Conservation (phyloP, 768 basidiomycete genomes). For the Lactarius quietus region DNA sequence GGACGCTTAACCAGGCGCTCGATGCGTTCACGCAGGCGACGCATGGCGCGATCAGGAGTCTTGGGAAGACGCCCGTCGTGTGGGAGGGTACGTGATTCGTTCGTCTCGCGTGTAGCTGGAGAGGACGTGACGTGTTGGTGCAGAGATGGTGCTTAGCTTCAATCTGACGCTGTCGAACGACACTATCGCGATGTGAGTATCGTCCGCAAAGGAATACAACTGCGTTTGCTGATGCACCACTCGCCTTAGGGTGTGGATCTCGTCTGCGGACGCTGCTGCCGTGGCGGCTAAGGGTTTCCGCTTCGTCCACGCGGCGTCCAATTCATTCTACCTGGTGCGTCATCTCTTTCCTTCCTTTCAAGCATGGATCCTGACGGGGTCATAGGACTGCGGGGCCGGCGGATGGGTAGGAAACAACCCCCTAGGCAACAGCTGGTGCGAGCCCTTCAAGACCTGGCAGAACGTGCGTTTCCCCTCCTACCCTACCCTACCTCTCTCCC, state of each 20-base stretch:
- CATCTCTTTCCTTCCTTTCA: background rate
- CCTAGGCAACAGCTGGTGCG: constrained; percentile 63
- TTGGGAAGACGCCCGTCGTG: constrained; percentile 74
- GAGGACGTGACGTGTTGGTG: background rate
- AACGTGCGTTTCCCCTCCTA: constrained; percentile 40
- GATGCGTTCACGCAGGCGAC: constrained; percentile 56
- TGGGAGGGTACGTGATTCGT: constrained; percentile 57
- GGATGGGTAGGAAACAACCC: constrained; percentile 57
- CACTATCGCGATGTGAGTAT: constrained; percentile 14
- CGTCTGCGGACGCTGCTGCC: constrained; percentile 52
- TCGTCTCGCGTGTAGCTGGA: background rate
- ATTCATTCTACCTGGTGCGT: constrained; percentile 71
- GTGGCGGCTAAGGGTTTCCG: constrained; percentile 59
- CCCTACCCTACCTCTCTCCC: background rate
- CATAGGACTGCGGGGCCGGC: constrained; percentile 65
- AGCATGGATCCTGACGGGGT: background rate
- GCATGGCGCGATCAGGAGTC: constrained; percentile 49
- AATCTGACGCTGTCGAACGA: constrained; percentile 10
- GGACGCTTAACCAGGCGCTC: constrained; percentile 62
- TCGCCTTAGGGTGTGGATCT: constrained; percentile 66
- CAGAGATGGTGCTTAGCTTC: background rate
- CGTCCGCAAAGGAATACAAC: too few species aligned
- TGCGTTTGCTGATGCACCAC: background rate
- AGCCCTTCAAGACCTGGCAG: constrained; percentile 80
- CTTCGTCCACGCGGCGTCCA: constrained; percentile 64